Evolutionary conservation across 2,329 filamentous ascomycete species (phyloP).

Genomic region (Endoconidiophora polonica): DNA sequence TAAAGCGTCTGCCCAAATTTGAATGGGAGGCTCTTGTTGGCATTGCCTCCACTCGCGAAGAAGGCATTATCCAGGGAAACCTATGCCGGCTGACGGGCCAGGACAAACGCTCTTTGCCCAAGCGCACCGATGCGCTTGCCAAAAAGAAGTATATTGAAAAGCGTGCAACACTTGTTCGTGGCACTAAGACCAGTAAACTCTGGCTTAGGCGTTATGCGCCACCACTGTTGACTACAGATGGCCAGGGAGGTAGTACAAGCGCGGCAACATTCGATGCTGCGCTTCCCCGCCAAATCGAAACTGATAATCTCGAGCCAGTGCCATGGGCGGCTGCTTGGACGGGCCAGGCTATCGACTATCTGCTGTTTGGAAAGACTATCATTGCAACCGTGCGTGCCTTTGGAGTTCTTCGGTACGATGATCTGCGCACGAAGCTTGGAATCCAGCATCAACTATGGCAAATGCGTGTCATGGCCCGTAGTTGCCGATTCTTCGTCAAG

Average conservation of each 20-base stretch:
- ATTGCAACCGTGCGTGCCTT: conserved; percentile 41
- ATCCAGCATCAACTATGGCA: conserved; percentile 38
- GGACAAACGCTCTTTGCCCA: conserved; percentile 47
- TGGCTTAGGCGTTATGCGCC: conserved; percentile 42
- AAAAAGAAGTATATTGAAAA: conserved; percentile 47
- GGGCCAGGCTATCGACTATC: conserved; percentile 40
- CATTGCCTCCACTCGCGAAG: conserved; percentile 35
- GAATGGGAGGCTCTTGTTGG: conserved; percentile 43
- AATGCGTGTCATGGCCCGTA: conserved; percentile 43
- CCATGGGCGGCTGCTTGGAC: conserved; percentile 41
- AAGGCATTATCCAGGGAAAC: conserved; percentile 45
- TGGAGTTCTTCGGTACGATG: conserved; percentile 39
- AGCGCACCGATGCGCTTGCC: conserved; percentile 40
- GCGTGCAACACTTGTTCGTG: conserved; percentile 38
- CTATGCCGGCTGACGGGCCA: conserved; percentile 40
- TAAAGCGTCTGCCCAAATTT: conserved; percentile 38
- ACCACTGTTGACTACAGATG: conserved; percentile 21
- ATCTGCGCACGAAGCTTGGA: conserved; percentile 41
- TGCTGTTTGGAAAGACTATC: conserved; percentile 38
- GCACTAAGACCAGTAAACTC: conserved; percentile 45
- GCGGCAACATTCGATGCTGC: conserved; percentile 15
- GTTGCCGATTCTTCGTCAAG: conserved; percentile 39
- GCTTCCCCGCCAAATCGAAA: conserved; percentile 15
- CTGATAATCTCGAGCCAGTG: conserved; percentile 35
- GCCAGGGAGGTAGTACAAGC: conserved; percentile 5